A percentile compares a stretch with the other conserved stretches of the same genome.
Evolutionary conservation across 176 grass and related monocot species (phyloP).

Genomic region (Luzula sylvatica): DNA sequence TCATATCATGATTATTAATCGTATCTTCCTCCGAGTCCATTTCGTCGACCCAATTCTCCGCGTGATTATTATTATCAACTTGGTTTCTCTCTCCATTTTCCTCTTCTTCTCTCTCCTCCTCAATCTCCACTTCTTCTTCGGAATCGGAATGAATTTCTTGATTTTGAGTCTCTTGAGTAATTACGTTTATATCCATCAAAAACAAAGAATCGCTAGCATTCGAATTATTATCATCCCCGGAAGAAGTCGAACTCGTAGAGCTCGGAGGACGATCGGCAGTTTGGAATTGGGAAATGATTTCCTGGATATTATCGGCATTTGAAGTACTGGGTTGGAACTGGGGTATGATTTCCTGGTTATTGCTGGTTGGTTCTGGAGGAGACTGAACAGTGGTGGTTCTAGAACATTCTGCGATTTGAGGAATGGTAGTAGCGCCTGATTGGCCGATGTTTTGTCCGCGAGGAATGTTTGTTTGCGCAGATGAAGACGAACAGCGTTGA

Average conservation of each 20-base stretch:
- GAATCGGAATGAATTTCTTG: conserved; percentile 7
- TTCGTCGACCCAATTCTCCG: conserved; percentile 64
- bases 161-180: conserved; percentile 28
- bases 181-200: conserved; percentile 9
- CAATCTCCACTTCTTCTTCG: conserved; percentile 21
- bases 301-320: conserved; percentile 20
- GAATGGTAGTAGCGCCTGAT: conserved; percentile 41
- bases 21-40: conserved; percentile 39
- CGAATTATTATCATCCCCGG: conserved; percentile 33
- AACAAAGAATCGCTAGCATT: conserved; percentile 17
- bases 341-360: conserved; percentile 10
- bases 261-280: no score
- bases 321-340: conserved; percentile 23
- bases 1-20: conserved; percentile 57
- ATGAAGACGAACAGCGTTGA: conserved; percentile 32
- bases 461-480: conserved; percentile 21
- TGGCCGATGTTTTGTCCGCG: conserved; percentile 40
- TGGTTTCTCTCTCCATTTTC: conserved; percentile 21
- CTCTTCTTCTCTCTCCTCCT: conserved; percentile 38
- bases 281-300: no score
- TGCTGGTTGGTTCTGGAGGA: conserved; percentile 26
- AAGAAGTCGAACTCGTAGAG: conserved; percentile 15
- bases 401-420: conserved; percentile 27
- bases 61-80: no score
- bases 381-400: no score